Base-by-base conservation (phyloP, 345 rosid genomes). In the Populus ilicifolia region DNA sequence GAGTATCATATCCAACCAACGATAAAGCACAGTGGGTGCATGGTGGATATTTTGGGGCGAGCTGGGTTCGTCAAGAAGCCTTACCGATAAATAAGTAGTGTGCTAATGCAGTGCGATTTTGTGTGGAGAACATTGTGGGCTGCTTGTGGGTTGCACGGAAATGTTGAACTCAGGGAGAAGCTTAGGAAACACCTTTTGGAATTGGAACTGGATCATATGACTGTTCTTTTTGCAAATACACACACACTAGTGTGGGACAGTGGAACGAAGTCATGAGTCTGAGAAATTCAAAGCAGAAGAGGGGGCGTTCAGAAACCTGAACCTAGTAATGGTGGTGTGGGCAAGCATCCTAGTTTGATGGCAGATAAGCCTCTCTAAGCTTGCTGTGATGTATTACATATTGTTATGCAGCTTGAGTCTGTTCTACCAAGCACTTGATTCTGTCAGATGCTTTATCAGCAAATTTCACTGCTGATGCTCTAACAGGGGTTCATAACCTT, bases 41-140 rank as follows among this genome's bases (percentile, higher is more conserved):
- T 84, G 88, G 86, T 84, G 35, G 88, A 86, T 75, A 70, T 86
- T 75, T 17, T 87, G 70, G 83, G 88, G 18, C 81, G 88, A 69
- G 89, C 90, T 41, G 90, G 88, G 5, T 59, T 81, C 3, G 72
- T 83, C 38, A 83, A 81, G 44, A 87, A 83, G 81, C 89, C 90
- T 23, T 84, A 86, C 76, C 74, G 5, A 72, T 69, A 83, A 36
- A 75, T 78, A 35, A 77, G 16, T 56, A 81, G 72, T 69, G 80
- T 82, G 80, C 81, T 84, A 13, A 75, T 83, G 6, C 21, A 75
- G 77, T 74, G 82, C 75, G 87, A 86, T 70, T 81, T 80, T 5
- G 74, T 75, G 6, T 86, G 89, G 90, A 83, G 89, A 76, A 71
- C 89, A 21, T 29, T 82, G 50, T 71, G 82, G 65, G 83, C 79